Evolutionary conservation across 768 basidiomycete genomes (phyloP).

Genomic region (Lyophyllum shimeji): DNA sequence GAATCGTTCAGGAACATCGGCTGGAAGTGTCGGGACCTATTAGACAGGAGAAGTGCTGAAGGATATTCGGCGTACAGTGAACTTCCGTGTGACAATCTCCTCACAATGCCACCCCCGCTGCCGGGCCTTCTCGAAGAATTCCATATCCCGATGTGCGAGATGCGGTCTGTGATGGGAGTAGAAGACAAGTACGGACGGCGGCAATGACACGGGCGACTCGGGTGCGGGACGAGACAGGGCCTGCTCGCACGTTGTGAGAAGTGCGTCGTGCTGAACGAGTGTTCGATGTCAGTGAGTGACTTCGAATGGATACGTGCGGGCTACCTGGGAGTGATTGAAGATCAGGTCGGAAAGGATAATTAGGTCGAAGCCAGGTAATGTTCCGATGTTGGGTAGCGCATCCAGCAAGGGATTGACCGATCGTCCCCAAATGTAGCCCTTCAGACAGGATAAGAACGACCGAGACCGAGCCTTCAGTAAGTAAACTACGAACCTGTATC

Average conservation of each 20-base stretch:
- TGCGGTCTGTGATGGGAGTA: constrained; percentile 89
- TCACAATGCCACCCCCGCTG: constrained; percentile 71
- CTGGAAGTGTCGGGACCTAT: constrained; percentile 31
- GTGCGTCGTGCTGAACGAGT: constrained; percentile 66
- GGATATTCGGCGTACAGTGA: constrained; percentile 46
- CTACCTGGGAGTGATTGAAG: constrained; percentile 91
- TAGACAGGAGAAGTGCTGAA: background rate
- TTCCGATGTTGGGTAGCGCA: constrained; percentile 14
- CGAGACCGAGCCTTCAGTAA: background rate
- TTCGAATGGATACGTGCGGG: constrained; percentile 5
- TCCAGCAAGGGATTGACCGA: constrained; percentile 46
- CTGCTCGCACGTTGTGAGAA: constrained; percentile 71
- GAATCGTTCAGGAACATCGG: constrained; percentile 91
- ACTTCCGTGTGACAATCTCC: constrained; percentile 61
- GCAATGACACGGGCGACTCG: constrained; percentile 3
- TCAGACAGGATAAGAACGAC: too few relatives aligned
- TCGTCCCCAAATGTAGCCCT: constrained; percentile 88
- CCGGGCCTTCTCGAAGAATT: constrained; percentile 71
- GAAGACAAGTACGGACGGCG: constrained; percentile 66
- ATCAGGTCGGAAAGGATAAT: constrained; percentile 91
- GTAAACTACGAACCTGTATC: constrained; percentile 24
- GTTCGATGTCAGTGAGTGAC: background rate
- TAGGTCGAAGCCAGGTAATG: constrained; percentile 57
- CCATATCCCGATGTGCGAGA: constrained; percentile 78
- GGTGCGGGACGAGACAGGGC: constrained; percentile 24